A percentile compares a stretch with the other conserved stretches of the same genome.
phyloP scores from a whole-genome alignment of 495 filamentous ascomycete genomes.

The Chaetomium fimeti region DNA sequence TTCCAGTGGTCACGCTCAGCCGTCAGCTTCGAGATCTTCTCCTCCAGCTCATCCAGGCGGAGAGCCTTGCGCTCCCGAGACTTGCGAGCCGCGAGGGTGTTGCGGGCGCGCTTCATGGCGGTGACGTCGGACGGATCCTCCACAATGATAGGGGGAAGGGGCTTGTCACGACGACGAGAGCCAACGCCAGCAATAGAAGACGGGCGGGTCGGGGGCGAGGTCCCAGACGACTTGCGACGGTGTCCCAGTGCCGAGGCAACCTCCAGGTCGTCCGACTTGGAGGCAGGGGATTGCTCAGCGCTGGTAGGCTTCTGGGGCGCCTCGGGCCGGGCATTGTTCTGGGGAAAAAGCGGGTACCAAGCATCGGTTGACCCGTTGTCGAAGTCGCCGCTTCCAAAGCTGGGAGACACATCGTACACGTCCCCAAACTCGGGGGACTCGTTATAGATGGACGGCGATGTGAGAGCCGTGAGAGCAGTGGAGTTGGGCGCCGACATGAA shows the following conservation, averaged over 20 bases:
- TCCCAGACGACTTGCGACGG: slow-evolving; percentile 47
- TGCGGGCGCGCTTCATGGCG: slow-evolving; percentile 89
- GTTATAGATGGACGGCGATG: slow-evolving; percentile 73
- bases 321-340: slow-evolving; percentile 35
- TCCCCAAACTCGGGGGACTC: slow-evolving; percentile 68
- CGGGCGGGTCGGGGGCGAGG: slow-evolving; percentile 55
- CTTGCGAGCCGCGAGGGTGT: slow-evolving; percentile 93
- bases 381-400: slow-evolving; percentile 53
- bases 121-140: slow-evolving; percentile 69
- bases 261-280: slow-evolving; percentile 43
- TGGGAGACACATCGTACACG: slow-evolving; percentile 74
- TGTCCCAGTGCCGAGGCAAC: slow-evolving; percentile 34
- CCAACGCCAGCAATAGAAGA: slow-evolving; percentile 70
- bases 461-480: slow-evolving; percentile 76
- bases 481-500: slow-evolving; percentile 77
- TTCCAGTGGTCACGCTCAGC: slow-evolving; percentile 61
- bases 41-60: slow-evolving; percentile 63
- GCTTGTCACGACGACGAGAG: slow-evolving; percentile 70
- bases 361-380: slow-evolving; percentile 41
- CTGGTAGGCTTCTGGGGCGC: slow-evolving; percentile 21
- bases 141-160: slow-evolving; percentile 73
- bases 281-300: slow-evolving; percentile 47
- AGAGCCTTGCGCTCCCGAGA: slow-evolving; percentile 80
- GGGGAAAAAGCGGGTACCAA: slow-evolving; percentile 72
- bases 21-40: slow-evolving; percentile 48